Conservation (phyloP, 805 yeast genomes). For the Kuraishia hungarica region DNA sequence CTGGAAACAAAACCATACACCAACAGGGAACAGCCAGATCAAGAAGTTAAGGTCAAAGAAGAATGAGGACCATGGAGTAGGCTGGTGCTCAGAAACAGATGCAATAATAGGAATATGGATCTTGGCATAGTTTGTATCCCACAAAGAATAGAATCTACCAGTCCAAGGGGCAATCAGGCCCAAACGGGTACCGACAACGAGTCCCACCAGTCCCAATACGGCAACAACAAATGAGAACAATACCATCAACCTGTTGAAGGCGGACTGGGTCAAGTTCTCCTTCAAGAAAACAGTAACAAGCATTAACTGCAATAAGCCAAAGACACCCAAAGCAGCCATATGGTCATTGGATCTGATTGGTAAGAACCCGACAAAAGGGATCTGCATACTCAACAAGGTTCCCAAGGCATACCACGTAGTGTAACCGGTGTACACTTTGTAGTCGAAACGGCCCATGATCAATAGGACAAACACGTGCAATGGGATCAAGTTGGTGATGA, state of each 20-base stretch:
- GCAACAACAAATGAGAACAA: slow-evolving; percentile 51
- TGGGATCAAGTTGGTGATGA: slow-evolving; percentile 95
- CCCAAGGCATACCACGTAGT: slow-evolving; percentile 97
- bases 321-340: slow-evolving; percentile 96
- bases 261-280: slow-evolving; percentile 58
- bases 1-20: slow-evolving; percentile 83
- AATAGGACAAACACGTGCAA: slow-evolving; percentile 85
- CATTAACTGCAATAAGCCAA: slow-evolving; percentile 88
- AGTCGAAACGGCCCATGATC: slow-evolving; percentile 89
- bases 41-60: slow-evolving; percentile 89
- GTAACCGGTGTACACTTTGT: slow-evolving; percentile 80
- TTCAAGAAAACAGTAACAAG: slow-evolving; percentile 79
- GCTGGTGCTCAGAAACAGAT: slow-evolving; percentile 98
- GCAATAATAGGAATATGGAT: slow-evolving; percentile 98
- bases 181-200: slow-evolving; percentile 73
- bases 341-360: slow-evolving; percentile 97
- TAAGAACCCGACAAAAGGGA: slow-evolving; percentile 95
- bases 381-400: slow-evolving; percentile 98
- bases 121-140: slow-evolving; percentile 98
- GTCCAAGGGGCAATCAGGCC: slow-evolving; percentile 99
- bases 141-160: slow-evolving; percentile 94
- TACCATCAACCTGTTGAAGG: slow-evolving; percentile 62
- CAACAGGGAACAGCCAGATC: slow-evolving; percentile 98
- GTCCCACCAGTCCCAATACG: slow-evolving; percentile 56
- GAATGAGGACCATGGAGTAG: slow-evolving; percentile 99